Percentiles rank a stretch among this genome's conserved stretches.
Evolutionary conservation across 2,329 filamentous ascomycete genomes (phyloP).

Genomic region (Tolypocladium inflatum): DNA sequence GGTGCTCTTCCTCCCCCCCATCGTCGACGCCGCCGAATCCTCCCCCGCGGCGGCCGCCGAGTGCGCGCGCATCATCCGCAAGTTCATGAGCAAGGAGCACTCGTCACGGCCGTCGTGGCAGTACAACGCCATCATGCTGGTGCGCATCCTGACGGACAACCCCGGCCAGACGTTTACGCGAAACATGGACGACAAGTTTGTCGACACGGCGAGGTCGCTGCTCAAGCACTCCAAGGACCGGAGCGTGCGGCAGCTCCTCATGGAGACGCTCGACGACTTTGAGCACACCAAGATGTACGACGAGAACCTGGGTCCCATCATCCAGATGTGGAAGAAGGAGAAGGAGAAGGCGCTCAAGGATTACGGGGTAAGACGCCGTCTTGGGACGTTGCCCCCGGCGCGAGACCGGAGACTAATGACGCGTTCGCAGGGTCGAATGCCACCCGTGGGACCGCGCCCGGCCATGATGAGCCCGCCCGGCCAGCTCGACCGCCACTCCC

Average conservation of each 20-base stretch:
- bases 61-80: constrained; percentile 71
- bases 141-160: constrained; percentile 87
- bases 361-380: constrained; percentile 31
- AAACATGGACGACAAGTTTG: constrained; percentile 79
- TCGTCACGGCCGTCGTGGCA: constrained; percentile 59
- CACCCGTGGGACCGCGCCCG: constrained; percentile 8
- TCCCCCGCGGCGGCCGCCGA: constrained; percentile 77
- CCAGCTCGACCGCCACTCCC: constrained; percentile 27
- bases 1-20: constrained; percentile 82
- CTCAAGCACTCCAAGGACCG: constrained; percentile 62
- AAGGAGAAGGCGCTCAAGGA: constrained; percentile 55
- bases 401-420: constrained; percentile 5
- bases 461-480: constrained; percentile 3
- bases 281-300: constrained; percentile 65
- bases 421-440: constrained; percentile 10
- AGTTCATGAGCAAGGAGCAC: constrained; percentile 69
- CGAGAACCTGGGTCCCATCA: constrained; percentile 58
- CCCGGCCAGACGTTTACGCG: constrained; percentile 85
- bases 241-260: constrained; percentile 73
- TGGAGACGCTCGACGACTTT: constrained; percentile 77
- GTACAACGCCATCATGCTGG: constrained; percentile 94
- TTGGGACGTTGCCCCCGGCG: neutral
- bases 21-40: constrained; percentile 91
- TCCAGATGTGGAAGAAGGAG: constrained; percentile 85
- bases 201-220: constrained; percentile 64